Percentiles rank a stretch among this genome's conserved stretches.
Evolutionary conservation across 2,329 filamentous ascomycete species (phyloP).

Genomic region (Nothopassalora personata): DNA sequence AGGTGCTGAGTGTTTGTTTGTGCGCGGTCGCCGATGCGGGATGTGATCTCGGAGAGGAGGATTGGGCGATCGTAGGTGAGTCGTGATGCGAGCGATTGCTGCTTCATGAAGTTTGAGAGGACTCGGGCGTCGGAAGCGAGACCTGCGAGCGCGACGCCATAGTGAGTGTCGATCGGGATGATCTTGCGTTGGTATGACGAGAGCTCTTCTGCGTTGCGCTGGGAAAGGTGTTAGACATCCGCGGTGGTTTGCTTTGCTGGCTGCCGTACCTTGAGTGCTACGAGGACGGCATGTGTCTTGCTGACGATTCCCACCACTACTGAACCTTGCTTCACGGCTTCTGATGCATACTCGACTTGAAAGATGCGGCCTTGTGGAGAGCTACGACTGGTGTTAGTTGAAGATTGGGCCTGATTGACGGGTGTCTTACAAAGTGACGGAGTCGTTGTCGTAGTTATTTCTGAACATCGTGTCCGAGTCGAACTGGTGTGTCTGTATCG

Average conservation of each 20-base stretch:
- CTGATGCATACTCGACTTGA: conserved; percentile 97
- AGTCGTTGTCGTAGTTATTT: conserved; percentile 99
- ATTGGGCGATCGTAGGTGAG: conserved; percentile 94
- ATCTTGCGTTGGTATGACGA: conserved; percentile 99
- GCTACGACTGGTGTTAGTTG: conserved; percentile 47
- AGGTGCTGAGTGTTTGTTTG: conserved; percentile 98
- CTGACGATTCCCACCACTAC: conserved; percentile 95
- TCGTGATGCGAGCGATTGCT: conserved; percentile 92
- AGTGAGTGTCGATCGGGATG: conserved; percentile 91
- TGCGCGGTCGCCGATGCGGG: conserved; percentile 90
- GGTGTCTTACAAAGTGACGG: conserved; percentile 83
- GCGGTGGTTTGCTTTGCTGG: background rate
- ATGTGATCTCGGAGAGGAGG: conserved; percentile 80
- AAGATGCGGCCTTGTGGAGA: conserved; percentile 99
- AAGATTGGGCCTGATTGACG: background rate
- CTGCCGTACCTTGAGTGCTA: conserved; percentile 78
- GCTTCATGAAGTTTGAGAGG: conserved; percentile 99
- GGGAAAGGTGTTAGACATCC: conserved; percentile 8
- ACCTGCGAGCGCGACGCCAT: conserved; percentile 90
- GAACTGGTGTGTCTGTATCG: background rate
- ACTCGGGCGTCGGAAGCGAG: conserved; percentile 97
- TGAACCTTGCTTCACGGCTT: conserved; percentile 98
- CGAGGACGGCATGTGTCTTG: conserved; percentile 95
- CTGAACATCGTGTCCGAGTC: conserved; percentile 66
- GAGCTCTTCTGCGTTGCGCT: conserved; percentile 98